Conservation (phyloP, 495 filamentous ascomycete species). For the Penicillium bialowiezense region DNA sequence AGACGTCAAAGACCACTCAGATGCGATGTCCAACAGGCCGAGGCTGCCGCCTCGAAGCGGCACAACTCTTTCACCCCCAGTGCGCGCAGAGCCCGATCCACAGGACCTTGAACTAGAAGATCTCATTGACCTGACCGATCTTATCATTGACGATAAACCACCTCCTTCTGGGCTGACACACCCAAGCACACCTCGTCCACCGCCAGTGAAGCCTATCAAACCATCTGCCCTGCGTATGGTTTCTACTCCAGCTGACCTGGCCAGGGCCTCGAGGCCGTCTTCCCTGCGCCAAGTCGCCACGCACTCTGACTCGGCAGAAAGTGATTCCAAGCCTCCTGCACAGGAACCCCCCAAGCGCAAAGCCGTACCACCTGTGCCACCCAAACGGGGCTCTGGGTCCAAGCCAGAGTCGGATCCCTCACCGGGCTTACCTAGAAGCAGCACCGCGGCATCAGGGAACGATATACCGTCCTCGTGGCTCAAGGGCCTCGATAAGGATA, state of each 20-base stretch:
- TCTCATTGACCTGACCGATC: conserved; percentile 63
- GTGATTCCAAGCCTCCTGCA: background rate
- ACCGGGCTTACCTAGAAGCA: conserved; percentile 10
- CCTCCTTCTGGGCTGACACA: conserved; percentile 5
- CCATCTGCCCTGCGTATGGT: conserved; percentile 58
- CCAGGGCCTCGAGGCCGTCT: background rate
- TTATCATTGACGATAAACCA: conserved; percentile 34
- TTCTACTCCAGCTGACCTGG: conserved; percentile 18
- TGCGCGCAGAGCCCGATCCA: conserved; percentile 12
- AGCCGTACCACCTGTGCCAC: conserved; percentile 43
- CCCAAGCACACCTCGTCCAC: conserved; percentile 27
- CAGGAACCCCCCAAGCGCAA: conserved; percentile 36
- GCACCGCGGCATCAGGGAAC: conserved; percentile 8
- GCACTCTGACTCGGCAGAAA: background rate
- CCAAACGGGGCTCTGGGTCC: conserved; percentile 29
- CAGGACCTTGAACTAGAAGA: conserved; percentile 48
- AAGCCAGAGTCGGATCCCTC: conserved; percentile 21
- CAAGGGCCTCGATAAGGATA: background rate
- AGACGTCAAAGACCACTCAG: conserved; percentile 26
- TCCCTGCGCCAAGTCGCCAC: background rate
- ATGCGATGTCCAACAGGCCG: conserved; percentile 29
- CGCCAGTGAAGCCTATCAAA: conserved; percentile 64
- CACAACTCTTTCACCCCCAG: conserved; percentile 3
- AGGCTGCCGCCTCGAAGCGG: conserved; percentile 33
- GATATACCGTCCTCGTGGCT: conserved; percentile 3